A percentile compares a stretch with the other conserved stretches of the same genome.
These are phyloP conservation scores for Sugiyamaella smithiae DNA, from an alignment of 805 yeast species.

Conservation along the genomic window DNA sequence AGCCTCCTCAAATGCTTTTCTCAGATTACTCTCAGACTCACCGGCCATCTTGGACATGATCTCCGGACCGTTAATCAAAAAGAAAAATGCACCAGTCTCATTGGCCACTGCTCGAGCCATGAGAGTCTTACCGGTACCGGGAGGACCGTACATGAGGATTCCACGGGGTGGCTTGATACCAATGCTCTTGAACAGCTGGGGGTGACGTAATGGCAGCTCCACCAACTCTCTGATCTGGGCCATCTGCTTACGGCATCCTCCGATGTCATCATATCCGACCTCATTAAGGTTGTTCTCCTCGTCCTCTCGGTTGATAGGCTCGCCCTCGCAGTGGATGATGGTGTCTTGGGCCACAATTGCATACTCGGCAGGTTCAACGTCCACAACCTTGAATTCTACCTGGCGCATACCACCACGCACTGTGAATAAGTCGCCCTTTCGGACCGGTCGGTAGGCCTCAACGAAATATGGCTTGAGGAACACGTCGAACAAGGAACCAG, in stretches of 20 bases:
- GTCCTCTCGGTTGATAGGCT: conserved; percentile 96
- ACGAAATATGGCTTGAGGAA: conserved; percentile 97
- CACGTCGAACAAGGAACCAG: conserved; percentile 94
- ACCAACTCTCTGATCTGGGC: conserved; percentile 99
- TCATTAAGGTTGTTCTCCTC: conserved; percentile 96
- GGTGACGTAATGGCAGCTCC: conserved; percentile 96
- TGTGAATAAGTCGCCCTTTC: conserved; percentile 94
- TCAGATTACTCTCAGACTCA: conserved; percentile 93
- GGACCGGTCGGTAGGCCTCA: conserved; percentile 97
- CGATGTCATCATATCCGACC: conserved; percentile 98
- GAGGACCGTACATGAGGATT: conserved; percentile 91
- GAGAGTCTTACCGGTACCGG: conserved; percentile 99
- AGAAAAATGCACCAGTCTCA: conserved; percentile 98
- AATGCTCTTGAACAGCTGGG: conserved; percentile 93
- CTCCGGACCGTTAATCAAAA: conserved; percentile 97
- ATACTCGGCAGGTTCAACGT: conserved; percentile 94
- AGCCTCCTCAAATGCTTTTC: conserved; percentile 99
- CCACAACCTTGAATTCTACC: conserved; percentile 97
- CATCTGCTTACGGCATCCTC: conserved; percentile 99
- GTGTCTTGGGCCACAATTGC: conserved; percentile 99
- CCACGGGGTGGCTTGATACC: conserved; percentile 99
- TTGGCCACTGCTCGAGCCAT: conserved; percentile 99
- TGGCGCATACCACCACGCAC: conserved; percentile 99
- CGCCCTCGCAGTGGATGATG: conserved; percentile 97
- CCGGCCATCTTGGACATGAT: conserved; percentile 99